Base-by-base conservation (phyloP, 192 early-diverging fungal species). In the Phlyctochytrium planicorne region DNA sequence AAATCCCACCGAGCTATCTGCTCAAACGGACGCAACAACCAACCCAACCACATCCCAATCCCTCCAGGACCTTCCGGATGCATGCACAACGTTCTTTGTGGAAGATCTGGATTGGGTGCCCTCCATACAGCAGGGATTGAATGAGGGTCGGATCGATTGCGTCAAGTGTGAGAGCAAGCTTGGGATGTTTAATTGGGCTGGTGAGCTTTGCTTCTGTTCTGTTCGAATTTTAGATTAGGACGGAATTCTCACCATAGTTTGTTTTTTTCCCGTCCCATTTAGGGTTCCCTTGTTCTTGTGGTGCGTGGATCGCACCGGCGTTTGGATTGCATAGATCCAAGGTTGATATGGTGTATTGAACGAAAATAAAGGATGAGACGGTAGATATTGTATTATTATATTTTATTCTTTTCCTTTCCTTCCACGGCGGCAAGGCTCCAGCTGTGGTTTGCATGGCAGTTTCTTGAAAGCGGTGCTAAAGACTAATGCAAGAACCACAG, bases 141-240 rank as follows among this genome's bases (percentile, higher is more conserved):
- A 47, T 20, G 40, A 47, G 20, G 90, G 88, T 61, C 82, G 84
- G 57, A 87, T 94, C 30, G 71, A 81, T 32, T 94, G 92, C 62
- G 90, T 90, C 16, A 91, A 90, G 71, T 94, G 92, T 62, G 72
- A 82, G 33, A 77, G 87, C 31, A 94, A 94, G 71, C 75, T 94
- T 33, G 92, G 92, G 0, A 77, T 88, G 0, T 94, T 84, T 69
- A 90, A 84, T 76, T 94, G 92, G 92, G 80, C 92, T 14, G 88
- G 88, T 50, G n/a, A 50, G 59, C 59, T 36, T 10, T 59, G 23
- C 12, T 59, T 10, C 40, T 10, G 10, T 50, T 50, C n/a, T n/a
- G 40, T 50, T n/a, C n/a, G 40, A 50, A 50, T 10, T 50, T 50
- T 50, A 50, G n/a, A n/a, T 50, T n/a, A n/a, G n/a, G n/a, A n/a